phyloP scores from a whole-genome alignment of 345 rosid genomes.

The Mangifera indica region DNA sequence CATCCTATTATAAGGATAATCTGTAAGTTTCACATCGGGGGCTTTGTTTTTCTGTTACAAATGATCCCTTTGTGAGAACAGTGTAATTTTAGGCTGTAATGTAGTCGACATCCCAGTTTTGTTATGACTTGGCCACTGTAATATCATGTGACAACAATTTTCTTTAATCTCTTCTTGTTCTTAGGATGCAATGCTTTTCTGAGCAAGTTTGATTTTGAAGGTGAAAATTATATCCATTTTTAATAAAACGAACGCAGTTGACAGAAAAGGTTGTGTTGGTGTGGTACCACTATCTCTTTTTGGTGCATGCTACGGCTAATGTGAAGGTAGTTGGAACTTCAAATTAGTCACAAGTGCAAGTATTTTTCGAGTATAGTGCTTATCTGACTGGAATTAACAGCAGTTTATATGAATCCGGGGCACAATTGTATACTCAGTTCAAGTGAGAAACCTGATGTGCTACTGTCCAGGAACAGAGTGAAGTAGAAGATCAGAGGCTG shows the following conservation, averaged over 20 bases:
- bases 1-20: too few relatives aligned
- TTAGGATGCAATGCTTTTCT: background rate
- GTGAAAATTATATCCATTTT: background rate
- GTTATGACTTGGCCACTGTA: background rate
- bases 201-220: background rate
- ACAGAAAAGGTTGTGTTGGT: background rate
- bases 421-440: background rate
- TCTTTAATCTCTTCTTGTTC: too few relatives aligned
- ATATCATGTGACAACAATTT: background rate
- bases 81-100: background rate
- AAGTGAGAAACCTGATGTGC: background rate
- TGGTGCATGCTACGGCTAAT: background rate
- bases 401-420: background rate
- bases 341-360: background rate
- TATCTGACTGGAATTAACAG: background rate
- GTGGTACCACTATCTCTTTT: background rate
- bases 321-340: background rate
- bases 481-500: background rate
- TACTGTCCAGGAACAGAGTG: background rate
- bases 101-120: background rate
- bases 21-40: too few relatives aligned
- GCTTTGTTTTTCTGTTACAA: background rate
- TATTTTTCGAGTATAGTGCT: background rate
- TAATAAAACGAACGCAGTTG: background rate
- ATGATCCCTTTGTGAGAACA: background rate